Evolutionary conservation across 2,329 filamentous ascomycete species (phyloP), one percentile per base, ranked within the genome.

Genomic region (Colletotrichum gloeosporioides): DNA sequence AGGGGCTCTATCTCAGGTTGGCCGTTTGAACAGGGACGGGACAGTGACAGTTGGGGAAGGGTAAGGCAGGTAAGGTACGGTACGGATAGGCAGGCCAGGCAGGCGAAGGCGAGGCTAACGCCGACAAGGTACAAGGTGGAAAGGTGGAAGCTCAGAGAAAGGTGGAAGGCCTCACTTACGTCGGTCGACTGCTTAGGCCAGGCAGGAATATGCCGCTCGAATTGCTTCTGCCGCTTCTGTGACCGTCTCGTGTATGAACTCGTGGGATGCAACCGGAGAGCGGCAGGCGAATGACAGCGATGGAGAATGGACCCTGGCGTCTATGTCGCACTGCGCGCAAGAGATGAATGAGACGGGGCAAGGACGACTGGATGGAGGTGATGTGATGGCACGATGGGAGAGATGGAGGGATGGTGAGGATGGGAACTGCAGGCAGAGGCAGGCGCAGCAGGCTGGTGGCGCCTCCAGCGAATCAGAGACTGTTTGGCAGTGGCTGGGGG

Each of bases 81-180:
- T 25, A 32, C 44, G 44, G 22, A 22, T 12, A 61, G 53, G 53
- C 53, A 31, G 34, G 32, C n/a, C 25, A 53, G 22, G 64, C 57
- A 32, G 32, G 68, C 57, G 18, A 62, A 39, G 61, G 36, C 36
- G 15, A 71, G 62, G 44, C 59, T 32, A 29, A 25, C 34, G 16
- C 16, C 22, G 64, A 66, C 69, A 53, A 67, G 63, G 73, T 73
- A 36, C 69, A 39, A 55, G 69, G 69, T 66, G 27, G 59, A 69
- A 64, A 36, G 22, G 57, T 59, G 39, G 36, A 39, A 72, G 67
- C 59, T 57, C 65, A 27, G 44, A 36, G 66, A 70, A 63, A 49
- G n/a, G 39, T 34, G 49, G 29, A 71, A 57, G 36, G 64, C 57
- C 29, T 61, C 64, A 71, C 57, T 55, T 15, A 59, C 57, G 68